Conservation (phyloP, 2,329 filamentous ascomycete genomes). For the Ophiosphaerella narmari region DNA sequence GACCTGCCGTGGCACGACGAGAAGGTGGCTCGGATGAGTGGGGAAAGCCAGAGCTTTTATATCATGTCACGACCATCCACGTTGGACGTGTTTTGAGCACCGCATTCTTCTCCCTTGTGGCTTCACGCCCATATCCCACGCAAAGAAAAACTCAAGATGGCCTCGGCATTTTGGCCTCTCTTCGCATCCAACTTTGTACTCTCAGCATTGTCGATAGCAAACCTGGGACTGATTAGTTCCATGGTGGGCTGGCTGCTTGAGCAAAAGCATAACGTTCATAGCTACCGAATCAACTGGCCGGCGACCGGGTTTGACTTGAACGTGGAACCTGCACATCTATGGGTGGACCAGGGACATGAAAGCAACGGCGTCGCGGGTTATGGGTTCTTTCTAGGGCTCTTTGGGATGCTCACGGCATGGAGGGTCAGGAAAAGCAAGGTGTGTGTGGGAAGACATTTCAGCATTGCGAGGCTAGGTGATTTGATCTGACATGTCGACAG, state of each 20-base stretch:
- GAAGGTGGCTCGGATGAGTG: constrained; percentile 14
- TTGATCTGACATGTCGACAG: constrained; percentile 3
- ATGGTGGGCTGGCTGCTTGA: constrained; percentile 40
- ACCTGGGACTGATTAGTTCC: constrained; percentile 36
- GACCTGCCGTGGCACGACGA: constrained; percentile 14
- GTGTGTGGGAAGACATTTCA: neutral
- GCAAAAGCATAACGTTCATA: constrained; percentile 32
- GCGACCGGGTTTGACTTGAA: constrained; percentile 22
- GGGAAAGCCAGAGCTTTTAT: constrained; percentile 3
- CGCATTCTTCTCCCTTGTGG: no score
- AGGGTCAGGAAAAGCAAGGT: constrained; percentile 23
- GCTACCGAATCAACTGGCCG: constrained; percentile 30
- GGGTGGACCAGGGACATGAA: constrained; percentile 36
- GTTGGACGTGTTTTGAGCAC: neutral
- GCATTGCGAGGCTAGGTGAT: neutral
- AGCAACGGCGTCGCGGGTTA: constrained; percentile 39
- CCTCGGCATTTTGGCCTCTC: constrained; percentile 20
- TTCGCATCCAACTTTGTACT: constrained; percentile 29
- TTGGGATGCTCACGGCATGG: constrained; percentile 36
- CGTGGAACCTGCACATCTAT: constrained; percentile 31
- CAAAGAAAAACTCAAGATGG: constrained; percentile 11
- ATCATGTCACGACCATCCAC: neutral
- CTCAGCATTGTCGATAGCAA: constrained; percentile 35
- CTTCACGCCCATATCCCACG: neutral
- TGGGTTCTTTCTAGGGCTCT: constrained; percentile 38